Base-by-base conservation (phyloP, 2,329 filamentous ascomycete genomes). In the Colletotrichum horii region DNA sequence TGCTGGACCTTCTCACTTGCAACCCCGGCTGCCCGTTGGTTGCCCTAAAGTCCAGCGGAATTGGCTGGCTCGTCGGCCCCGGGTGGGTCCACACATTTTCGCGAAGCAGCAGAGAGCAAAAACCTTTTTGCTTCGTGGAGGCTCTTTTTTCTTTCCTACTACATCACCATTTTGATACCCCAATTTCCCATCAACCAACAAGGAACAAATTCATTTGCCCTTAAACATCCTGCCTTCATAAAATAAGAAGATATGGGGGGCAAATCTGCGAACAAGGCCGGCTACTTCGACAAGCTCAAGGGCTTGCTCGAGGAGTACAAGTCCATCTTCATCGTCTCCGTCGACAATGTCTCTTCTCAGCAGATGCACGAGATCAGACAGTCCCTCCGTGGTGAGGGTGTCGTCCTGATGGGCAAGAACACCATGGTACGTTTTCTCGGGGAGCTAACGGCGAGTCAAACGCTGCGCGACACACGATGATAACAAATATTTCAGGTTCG, bases 341-440 rank as follows among this genome's bases (percentile, higher is more conserved):
- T 96, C 86, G 95, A 98, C 95, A 99, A 98, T 99, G 97, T 99
- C 93, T 95, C 94, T 88, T 99, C 97, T 83, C 97, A 99, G 93
- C 97, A 99, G 94, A 99, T 99, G 97, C 97, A 99, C 95, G 97
- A 99, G 93, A 98, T 99, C 88, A 95, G 97, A 88, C 90, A 94
- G 84, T 89, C 95, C 84, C 94, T 99, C 87, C 96, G 97, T 87
- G 94, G 94, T 79, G 90, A 98, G 89, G 96, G 93, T 89, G 94
- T 98, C 83, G 96, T 99, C 83, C 92, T 99, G 90, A 98, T 98
- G 97, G 97, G 96, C 87, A 98, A 98, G 94, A 99, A 99, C 94
- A 99, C 97, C 89, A 99, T 99, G 97, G 96, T 97, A 88, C 76
- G 90, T 82, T 36, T 38, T 36, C 8, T 15, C 24, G 6, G 24